Evolutionary conservation across 208 protist genomes (phyloP).

Genomic region (Crithidia brevicula): DNA sequence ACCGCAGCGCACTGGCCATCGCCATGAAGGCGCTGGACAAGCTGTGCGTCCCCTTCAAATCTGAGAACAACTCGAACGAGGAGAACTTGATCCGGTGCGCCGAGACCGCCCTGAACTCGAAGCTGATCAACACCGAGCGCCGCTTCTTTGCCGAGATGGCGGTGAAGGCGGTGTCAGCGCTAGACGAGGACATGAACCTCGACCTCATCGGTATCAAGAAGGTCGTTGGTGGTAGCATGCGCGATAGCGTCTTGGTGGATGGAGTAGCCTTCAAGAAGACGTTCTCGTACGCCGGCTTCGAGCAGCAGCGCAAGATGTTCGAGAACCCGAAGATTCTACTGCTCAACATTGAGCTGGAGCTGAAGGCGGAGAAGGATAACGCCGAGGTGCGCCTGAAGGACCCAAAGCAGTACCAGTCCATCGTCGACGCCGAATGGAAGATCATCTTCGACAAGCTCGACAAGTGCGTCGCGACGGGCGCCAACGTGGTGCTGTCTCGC

Average conservation of each 20-base stretch:
- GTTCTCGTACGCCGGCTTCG: slow-evolving; percentile 99
- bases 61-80: slow-evolving; percentile 54
- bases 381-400: slow-evolving; percentile 99
- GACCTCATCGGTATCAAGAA: slow-evolving; percentile 99
- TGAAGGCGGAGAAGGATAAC: slow-evolving; percentile 99
- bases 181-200: slow-evolving; percentile 97
- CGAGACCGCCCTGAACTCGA: slow-evolving; percentile 99
- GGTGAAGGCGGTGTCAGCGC: slow-evolving; percentile 96
- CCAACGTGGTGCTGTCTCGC: slow-evolving; percentile 99
- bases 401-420: slow-evolving; percentile 99
- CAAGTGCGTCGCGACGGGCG: slow-evolving; percentile 97
- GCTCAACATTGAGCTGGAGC: slow-evolving; percentile 99
- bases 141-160: slow-evolving; percentile 99
- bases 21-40: slow-evolving; percentile 91
- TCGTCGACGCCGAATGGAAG: slow-evolving; percentile 99
- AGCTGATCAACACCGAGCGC: slow-evolving; percentile 97
- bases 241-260: slow-evolving; percentile 98
- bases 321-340: slow-evolving; percentile 98
- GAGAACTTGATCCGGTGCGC: slow-evolving; percentile 96
- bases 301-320: slow-evolving; percentile 99
- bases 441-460: slow-evolving; percentile 99
- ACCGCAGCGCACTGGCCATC: slow-evolving; percentile 84
- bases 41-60: slow-evolving; percentile 92
- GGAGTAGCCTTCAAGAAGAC: slow-evolving; percentile 99
- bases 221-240: slow-evolving; percentile 98